phyloP scores from a whole-genome alignment of 768 basidiomycete species.

The Rhodosporidiobolus odoratus region DNA sequence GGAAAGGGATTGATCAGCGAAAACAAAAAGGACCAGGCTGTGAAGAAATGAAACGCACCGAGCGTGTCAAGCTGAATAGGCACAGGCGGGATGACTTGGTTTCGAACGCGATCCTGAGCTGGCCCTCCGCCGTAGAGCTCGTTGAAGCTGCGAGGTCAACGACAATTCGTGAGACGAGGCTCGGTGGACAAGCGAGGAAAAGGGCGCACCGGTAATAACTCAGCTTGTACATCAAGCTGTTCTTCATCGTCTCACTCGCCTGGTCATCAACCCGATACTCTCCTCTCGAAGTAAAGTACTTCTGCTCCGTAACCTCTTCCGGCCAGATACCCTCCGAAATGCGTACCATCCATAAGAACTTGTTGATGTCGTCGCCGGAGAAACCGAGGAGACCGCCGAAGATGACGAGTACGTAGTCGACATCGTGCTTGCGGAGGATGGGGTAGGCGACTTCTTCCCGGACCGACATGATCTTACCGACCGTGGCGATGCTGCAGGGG shows the following conservation, averaged over 20 bases:
- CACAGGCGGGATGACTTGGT: conserved; percentile 68
- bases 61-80: conserved; percentile 82
- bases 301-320: conserved; percentile 90
- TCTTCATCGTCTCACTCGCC: conserved; percentile 81
- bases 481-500: conserved; percentile 70
- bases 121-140: conserved; percentile 76
- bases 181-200: conserved; percentile 15
- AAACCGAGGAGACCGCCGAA: conserved; percentile 95
- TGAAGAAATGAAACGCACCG: conserved; percentile 53
- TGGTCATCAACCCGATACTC: conserved; percentile 87
- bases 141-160: conserved; percentile 59
- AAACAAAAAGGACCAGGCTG: conserved; percentile 7
- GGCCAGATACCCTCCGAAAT: conserved; percentile 53
- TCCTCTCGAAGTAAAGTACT: conserved; percentile 85
- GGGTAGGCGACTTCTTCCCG: conserved; percentile 93
- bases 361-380: conserved; percentile 98
- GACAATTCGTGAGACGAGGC: not conserved
- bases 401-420: conserved; percentile 93
- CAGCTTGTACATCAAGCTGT: conserved; percentile 99
- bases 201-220: conserved; percentile 74
- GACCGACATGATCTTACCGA: conserved; percentile 96
- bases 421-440: conserved; percentile 92
- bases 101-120: conserved; percentile 78
- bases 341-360: conserved; percentile 66
- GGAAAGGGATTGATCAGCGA: not conserved